Percentiles rank a stretch among this genome's conserved stretches.
Evolutionary conservation across 306 rosid genomes (phyloP).

Genomic region (Castanea crenata): DNA sequence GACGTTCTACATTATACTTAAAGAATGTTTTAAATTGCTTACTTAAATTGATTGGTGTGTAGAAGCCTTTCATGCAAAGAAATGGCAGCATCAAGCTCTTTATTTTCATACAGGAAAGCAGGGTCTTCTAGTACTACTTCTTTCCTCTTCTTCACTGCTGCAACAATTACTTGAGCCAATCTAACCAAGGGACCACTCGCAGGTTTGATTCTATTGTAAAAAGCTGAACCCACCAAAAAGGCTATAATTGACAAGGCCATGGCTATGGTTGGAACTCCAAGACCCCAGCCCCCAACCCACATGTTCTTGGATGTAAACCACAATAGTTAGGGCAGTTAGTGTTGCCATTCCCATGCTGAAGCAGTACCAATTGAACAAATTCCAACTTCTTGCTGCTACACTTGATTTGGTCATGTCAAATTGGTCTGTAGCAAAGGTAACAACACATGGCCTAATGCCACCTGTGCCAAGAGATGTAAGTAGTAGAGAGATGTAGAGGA

Average conservation of each 20-base stretch:
- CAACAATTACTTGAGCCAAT: constrained; percentile 57
- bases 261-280: constrained; percentile 65
- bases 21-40: constrained; percentile 2
- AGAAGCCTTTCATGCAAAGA: constrained; percentile 56
- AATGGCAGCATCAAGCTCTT: constrained; percentile 61
- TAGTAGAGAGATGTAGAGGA: constrained; percentile 55
- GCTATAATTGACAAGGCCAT: constrained; percentile 62
- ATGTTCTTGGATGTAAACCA: constrained; percentile 74
- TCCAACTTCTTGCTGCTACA: constrained; percentile 50
- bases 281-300: constrained; percentile 86
- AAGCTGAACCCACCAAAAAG: constrained; percentile 62
- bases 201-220: constrained; percentile 51
- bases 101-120: constrained; percentile 44
- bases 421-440: constrained; percentile 82
- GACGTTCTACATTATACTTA: not conserved
- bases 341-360: constrained; percentile 73
- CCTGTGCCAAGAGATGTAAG: constrained; percentile 78
- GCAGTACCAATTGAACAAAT: constrained; percentile 72
- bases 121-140: constrained; percentile 38
- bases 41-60: constrained; percentile 62
- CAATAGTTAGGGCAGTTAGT: constrained; percentile 62
- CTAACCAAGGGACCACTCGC: constrained; percentile 76
- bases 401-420: constrained; percentile 59
- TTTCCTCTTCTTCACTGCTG: constrained; percentile 62
- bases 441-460: constrained; percentile 76